Evolutionary conservation across 1,139 yeast genomes (phyloP).

Genomic region (Kodamaea sp.): DNA sequence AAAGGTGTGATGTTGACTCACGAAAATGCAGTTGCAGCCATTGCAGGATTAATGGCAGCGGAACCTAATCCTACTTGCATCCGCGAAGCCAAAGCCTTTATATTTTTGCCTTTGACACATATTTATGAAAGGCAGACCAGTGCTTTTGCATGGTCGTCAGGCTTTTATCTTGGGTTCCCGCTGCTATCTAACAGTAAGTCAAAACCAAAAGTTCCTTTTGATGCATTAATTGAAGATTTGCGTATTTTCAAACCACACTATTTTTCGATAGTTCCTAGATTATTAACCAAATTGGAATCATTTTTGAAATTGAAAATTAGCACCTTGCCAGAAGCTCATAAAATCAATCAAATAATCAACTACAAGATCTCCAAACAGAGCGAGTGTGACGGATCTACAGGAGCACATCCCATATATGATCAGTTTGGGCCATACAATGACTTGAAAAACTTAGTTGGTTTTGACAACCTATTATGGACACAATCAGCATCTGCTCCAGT

Average conservation of each 20-base stretch:
- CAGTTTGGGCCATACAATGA: constrained; percentile 11
- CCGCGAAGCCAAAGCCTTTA: constrained; percentile 17
- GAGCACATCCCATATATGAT: constrained; percentile 8
- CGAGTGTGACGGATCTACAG: constrained; percentile 12
- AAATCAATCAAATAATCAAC: constrained; percentile 11
- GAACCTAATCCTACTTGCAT: constrained; percentile 9
- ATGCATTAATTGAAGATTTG: constrained; percentile 25
- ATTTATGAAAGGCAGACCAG: constrained; percentile 37
- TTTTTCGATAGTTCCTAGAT: constrained; percentile 38
- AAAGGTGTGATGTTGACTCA: constrained; percentile 40
- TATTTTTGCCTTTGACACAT: constrained; percentile 40
- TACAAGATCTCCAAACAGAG: constrained; percentile 12
- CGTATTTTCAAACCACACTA: constrained; percentile 29
- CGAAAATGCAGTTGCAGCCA: constrained; percentile 26
- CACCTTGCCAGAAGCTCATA: constrained; percentile 4
- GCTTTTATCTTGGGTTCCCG: constrained; percentile 44
- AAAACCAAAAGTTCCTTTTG: constrained; percentile 13
- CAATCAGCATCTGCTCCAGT: constrained; percentile 22
- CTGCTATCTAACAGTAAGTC: constrained; percentile 18
- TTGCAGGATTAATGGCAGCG: constrained; percentile 18
- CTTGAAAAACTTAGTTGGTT: constrained; percentile 15
- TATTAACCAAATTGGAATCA: constrained; percentile 35
- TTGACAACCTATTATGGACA: constrained; percentile 18
- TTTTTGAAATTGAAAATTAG: constrained; percentile 12
- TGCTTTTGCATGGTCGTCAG: constrained; percentile 28